These are phyloP conservation scores for Exophiala sp. DNA, from an alignment of 2,329 filamentous ascomycete species.

Conservation along the genomic window DNA sequence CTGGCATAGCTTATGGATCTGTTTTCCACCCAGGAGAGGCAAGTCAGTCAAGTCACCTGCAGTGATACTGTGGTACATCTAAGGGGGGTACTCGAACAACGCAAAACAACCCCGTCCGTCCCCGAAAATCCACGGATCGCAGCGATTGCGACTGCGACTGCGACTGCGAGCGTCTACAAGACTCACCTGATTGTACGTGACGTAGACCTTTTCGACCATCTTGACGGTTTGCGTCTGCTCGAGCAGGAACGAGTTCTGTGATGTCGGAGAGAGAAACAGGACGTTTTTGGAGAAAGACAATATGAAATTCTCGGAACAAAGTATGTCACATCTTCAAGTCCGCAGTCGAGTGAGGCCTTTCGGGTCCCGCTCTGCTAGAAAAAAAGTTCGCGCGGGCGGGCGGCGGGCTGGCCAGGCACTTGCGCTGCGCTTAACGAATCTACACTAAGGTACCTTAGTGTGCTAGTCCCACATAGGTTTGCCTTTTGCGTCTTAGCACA, in stretches of 20 bases:
- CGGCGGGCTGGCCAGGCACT: too few relatives aligned
- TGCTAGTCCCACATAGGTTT: too few relatives aligned
- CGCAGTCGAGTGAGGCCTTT: neutral
- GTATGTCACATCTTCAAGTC: neutral
- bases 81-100: too few relatives aligned
- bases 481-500: too few relatives aligned
- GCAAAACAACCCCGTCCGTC: too few relatives aligned
- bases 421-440: too few relatives aligned
- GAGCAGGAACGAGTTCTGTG: neutral
- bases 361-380: neutral
- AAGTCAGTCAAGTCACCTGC: too few relatives aligned
- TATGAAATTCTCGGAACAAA: neutral
- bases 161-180: neutral
- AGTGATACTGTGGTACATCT: neutral
- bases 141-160: neutral
- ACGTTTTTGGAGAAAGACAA: neutral
- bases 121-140: too few relatives aligned
- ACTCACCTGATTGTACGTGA: conserved; percentile 85
- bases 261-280: neutral
- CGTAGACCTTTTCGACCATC: conserved; percentile 80
- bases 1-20: conserved; percentile 98
- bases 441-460: too few relatives aligned
- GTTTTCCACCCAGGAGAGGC: too few relatives aligned
- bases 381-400: neutral
- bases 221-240: conserved; percentile 1